Evolutionary conservation across 2,329 filamentous ascomycete genomes (phyloP).

Genomic region (Fusarium sp.): DNA sequence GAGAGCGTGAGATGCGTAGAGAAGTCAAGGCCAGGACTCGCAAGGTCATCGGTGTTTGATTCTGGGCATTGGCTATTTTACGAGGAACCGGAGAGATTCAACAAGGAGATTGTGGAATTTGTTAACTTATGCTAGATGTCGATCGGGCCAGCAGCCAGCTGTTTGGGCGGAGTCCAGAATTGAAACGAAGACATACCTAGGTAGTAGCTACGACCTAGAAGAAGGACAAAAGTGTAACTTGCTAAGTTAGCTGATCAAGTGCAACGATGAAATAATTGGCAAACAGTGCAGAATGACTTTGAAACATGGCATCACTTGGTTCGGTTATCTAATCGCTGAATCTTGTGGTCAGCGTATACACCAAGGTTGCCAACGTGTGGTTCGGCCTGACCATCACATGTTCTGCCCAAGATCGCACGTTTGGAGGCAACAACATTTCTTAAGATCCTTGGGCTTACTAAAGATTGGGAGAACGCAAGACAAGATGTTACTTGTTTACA

Average conservation of each 20-base stretch:
- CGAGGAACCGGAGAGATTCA: slow-evolving; percentile 41
- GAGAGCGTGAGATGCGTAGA: slow-evolving; percentile 40
- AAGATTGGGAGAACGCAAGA: neutral
- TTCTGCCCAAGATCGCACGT: neutral
- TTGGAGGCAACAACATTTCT: neutral
- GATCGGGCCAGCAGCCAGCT: neutral
- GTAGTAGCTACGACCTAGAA: neutral
- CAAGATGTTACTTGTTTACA: neutral
- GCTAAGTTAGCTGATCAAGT: neutral
- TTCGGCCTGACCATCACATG: neutral
- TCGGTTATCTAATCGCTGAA: neutral
- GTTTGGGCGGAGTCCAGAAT: neutral
- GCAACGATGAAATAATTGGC: neutral
- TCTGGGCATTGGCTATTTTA: slow-evolving; percentile 44
- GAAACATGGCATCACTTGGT: neutral
- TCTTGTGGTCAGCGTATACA: neutral
- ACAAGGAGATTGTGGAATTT: slow-evolving; percentile 38
- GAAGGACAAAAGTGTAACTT: neutral
- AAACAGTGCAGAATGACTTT: neutral
- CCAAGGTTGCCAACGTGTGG: neutral
- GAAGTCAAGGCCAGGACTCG: slow-evolving; percentile 29
- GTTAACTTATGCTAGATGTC: slow-evolving; percentile 18
- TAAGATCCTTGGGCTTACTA: neutral
- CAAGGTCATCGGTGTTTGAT: slow-evolving; percentile 36
- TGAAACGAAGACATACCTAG: neutral